These are phyloP conservation scores for Neonectria sp. DNA, from an alignment of 2,329 filamentous ascomycete genomes.

Conservation along the genomic window DNA sequence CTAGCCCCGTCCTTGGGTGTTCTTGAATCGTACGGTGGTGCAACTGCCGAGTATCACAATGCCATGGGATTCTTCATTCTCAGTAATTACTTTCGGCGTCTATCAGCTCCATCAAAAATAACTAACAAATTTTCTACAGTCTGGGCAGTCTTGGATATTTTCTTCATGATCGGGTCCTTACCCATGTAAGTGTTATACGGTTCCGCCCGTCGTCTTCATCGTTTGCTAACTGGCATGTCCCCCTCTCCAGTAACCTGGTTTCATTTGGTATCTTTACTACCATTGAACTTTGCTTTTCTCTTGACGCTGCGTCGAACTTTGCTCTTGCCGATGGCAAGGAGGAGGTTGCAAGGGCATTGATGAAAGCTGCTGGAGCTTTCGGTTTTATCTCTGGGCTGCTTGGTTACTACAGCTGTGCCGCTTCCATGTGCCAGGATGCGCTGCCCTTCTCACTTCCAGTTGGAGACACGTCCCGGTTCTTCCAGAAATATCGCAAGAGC, in stretches of 20 bases:
- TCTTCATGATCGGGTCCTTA: conserved; percentile 28
- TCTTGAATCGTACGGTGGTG: conserved; percentile 24
- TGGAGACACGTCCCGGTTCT: conserved; percentile 21
- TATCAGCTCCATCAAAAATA: rapidly evolving
- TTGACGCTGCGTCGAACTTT: conserved; percentile 28
- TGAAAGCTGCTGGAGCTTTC: conserved; percentile 22
- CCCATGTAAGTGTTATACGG: conserved; percentile 9
- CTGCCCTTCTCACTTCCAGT: conserved; percentile 22
- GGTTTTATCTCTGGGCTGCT: conserved; percentile 25
- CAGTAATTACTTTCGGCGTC: not conserved
- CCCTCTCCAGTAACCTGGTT: not conserved
- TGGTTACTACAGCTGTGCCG: conserved; percentile 20
- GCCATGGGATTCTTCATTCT: conserved; percentile 29
- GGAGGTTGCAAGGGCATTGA: not conserved
- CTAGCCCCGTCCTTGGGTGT: conserved; percentile 26
- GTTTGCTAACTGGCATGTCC: not conserved
- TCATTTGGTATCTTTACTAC: conserved; percentile 22
- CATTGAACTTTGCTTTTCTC: conserved; percentile 17
- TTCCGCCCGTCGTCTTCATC: not conserved
- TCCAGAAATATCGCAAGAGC: not conserved
- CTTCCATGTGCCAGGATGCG: conserved; percentile 18
- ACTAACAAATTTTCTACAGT: conserved; percentile 1
- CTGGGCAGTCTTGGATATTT: conserved; percentile 27
- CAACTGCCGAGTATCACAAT: conserved; percentile 32
- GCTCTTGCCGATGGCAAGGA: conserved; percentile 23